These are phyloP conservation scores for Abelmoschus esculentus DNA, from an alignment of 345 rosid species.

Conservation along the genomic window DNA sequence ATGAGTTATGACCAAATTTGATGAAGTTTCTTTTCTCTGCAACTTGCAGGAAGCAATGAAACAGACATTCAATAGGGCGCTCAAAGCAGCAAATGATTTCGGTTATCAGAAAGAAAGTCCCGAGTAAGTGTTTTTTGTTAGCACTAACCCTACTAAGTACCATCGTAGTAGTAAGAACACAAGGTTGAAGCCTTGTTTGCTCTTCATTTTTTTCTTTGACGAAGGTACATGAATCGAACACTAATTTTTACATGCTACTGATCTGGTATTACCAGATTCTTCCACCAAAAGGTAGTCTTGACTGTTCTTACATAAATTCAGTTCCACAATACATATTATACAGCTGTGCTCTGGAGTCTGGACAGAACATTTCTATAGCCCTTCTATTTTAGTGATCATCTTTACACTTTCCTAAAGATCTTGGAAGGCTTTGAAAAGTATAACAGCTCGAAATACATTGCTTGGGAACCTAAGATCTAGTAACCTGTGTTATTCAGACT, in stretches of 20 bases:
- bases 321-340: not conserved
- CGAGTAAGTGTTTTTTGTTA: slow-evolving; percentile 51
- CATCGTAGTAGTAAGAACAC: no score
- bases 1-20: not conserved
- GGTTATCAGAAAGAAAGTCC: slow-evolving; percentile 94
- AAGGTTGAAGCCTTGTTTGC: not conserved
- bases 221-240: not conserved
- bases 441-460: no score
- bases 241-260: not conserved
- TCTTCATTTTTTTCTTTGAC: not conserved
- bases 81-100: slow-evolving; percentile 86
- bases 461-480: no score
- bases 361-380: no score
- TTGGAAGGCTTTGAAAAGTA: no score
- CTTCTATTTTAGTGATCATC: no score
- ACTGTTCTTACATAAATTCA: not conserved
- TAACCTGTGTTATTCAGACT: no score
- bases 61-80: slow-evolving; percentile 80
- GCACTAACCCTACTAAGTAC: not conserved
- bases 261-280: not conserved
- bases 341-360: not conserved
- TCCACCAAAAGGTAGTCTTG: not conserved
- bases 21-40: slow-evolving; percentile 5
- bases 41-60: slow-evolving; percentile 83
- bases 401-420: no score